phyloP scores from a whole-genome alignment of 2,329 filamentous ascomycete species.

The Achaetomium macrosporum region DNA sequence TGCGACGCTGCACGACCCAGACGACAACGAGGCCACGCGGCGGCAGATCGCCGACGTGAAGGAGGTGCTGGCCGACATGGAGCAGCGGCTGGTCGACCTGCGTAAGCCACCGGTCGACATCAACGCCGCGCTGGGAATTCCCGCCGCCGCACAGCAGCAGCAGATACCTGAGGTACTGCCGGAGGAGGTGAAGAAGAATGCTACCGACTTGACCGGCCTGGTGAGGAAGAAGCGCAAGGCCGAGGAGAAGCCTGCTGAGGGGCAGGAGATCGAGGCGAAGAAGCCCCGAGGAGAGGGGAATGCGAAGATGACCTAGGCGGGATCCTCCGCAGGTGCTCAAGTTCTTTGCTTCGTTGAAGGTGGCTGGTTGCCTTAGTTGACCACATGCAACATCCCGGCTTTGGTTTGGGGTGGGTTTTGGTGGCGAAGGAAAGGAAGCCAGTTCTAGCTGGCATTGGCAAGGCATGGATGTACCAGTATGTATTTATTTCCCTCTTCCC shows the following conservation, averaged over 20 bases:
- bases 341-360: too few species aligned
- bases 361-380: too few species aligned
- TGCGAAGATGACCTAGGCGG: neutral
- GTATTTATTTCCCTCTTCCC: neutral
- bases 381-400: too few species aligned
- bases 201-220: conserved; percentile 67
- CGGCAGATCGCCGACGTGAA: conserved; percentile 65
- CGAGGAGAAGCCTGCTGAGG: conserved; percentile 27
- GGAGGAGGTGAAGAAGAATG: conserved; percentile 66
- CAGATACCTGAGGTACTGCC: conserved; percentile 54
- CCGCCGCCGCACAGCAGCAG: conserved; percentile 43
- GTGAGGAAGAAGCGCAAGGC: conserved; percentile 60
- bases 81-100: conserved; percentile 67
- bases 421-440: conserved; percentile 12
- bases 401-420: neutral
- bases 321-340: too few species aligned
- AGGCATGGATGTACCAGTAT: conserved; percentile 7
- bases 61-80: conserved; percentile 73
- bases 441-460: neutral
- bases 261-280: conserved; percentile 31
- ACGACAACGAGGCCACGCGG: conserved; percentile 59
- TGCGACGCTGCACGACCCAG: conserved; percentile 54
- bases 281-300: conserved; percentile 32
- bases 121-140: conserved; percentile 48
- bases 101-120: conserved; percentile 56